Conservation (phyloP, 208 protist genomes). For the Perkinsela sp. region DNA sequence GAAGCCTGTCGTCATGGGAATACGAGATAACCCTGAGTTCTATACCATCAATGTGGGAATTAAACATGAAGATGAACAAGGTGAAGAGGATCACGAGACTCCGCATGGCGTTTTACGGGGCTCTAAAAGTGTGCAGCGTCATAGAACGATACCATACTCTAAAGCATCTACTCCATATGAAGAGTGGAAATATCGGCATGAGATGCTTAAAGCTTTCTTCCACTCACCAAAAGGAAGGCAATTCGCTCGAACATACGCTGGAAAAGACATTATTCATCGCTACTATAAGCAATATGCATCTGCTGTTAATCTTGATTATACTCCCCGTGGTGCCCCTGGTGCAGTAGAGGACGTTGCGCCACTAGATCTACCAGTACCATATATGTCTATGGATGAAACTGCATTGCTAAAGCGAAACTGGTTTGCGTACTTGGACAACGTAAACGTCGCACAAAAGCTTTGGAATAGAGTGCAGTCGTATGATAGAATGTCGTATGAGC, state of each 20-base stretch:
- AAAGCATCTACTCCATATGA: slow-evolving; percentile 29
- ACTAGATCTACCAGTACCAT: slow-evolving; percentile 39
- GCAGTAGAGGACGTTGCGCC: slow-evolving; percentile 27
- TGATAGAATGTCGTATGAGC: slow-evolving; percentile 35
- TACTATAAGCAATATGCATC: background rate
- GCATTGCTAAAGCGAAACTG: slow-evolving; percentile 45
- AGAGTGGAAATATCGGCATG: slow-evolving; percentile 22
- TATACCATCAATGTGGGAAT: slow-evolving; percentile 23
- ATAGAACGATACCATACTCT: slow-evolving; percentile 49
- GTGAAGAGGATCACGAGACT: background rate
- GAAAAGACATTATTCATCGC: slow-evolving; percentile 39
- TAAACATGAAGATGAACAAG: background rate
- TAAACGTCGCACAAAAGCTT: slow-evolving; percentile 52
- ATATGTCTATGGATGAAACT: slow-evolving; percentile 59
- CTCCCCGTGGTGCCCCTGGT: slow-evolving; percentile 34
- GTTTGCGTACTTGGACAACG: slow-evolving; percentile 66
- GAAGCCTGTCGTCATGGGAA: slow-evolving; percentile 55
- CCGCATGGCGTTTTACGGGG: background rate
- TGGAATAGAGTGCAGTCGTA: slow-evolving; percentile 49
- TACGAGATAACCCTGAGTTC: slow-evolving; percentile 68
- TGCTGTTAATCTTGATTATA: background rate
- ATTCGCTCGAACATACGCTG: slow-evolving; percentile 30
- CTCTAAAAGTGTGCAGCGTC: slow-evolving; percentile 2
- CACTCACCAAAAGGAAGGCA: slow-evolving; percentile 15
- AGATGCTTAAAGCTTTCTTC: slow-evolving; percentile 35